Percentiles rank a stretch among this genome's conserved stretches.
Evolutionary conservation across 129 eudicot species (phyloP).

Genomic region (Escallonia herrerae): DNA sequence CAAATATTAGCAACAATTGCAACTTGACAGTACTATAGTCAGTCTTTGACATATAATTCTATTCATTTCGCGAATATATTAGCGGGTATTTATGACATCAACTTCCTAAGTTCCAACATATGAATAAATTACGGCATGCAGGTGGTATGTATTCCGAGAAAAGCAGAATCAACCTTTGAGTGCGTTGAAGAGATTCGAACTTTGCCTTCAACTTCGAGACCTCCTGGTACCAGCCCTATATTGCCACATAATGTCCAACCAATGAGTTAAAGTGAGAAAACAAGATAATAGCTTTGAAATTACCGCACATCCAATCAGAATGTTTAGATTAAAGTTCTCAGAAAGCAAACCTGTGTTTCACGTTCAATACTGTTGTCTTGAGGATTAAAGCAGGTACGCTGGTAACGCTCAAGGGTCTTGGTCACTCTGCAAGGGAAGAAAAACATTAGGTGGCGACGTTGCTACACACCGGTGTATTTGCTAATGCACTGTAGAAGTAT

Average conservation of each 20-base stretch:
- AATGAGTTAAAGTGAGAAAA: no score
- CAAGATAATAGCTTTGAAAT: no score
- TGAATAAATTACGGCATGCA: neutral
- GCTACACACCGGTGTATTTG: no score
- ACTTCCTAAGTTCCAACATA: neutral
- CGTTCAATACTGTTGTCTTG: slow-evolving; percentile 46
- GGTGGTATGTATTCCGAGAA: neutral
- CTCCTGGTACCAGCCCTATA: slow-evolving; percentile 85
- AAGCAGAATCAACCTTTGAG: slow-evolving; percentile 58
- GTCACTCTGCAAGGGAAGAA: slow-evolving; percentile 34
- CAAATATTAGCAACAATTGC: neutral
- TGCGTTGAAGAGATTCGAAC: slow-evolving; percentile 73
- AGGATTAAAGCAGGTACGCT: slow-evolving; percentile 67
- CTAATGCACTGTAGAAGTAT: no score
- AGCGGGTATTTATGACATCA: no score
- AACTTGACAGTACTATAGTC: no score
- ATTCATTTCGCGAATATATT: no score
- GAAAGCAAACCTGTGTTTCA: slow-evolving; percentile 67
- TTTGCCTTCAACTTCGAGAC: slow-evolving; percentile 76
- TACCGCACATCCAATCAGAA: no score
- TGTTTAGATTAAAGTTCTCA: no score
- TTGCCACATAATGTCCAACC: neutral
- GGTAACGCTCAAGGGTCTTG: slow-evolving; percentile 81
- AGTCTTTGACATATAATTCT: no score
- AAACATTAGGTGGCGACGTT: neutral